These are phyloP conservation scores for Kregervanrija fluxuum DNA, from an alignment of 805 yeast species.

Conservation along the genomic window DNA sequence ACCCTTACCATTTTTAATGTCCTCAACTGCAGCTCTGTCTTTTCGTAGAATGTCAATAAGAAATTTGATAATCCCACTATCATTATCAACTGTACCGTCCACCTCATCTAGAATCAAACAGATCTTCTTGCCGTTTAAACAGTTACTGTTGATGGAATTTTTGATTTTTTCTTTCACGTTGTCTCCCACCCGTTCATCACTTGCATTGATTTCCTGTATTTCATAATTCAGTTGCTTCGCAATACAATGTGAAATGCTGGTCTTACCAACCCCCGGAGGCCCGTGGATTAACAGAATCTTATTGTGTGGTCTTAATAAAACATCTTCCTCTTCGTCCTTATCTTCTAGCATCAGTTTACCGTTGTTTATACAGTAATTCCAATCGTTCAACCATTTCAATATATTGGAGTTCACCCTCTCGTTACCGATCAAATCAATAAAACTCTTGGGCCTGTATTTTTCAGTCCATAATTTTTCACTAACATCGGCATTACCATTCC, in stretches of 20 bases:
- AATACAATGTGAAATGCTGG: constrained; percentile 78
- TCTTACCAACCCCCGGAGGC: constrained; percentile 91
- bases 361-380: constrained; percentile 48
- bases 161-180: constrained; percentile 45
- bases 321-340: constrained; percentile 30
- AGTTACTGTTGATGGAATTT: constrained; percentile 59
- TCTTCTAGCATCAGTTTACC: constrained; percentile 5
- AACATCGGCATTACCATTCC: background rate
- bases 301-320: constrained; percentile 49
- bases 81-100: constrained; percentile 58
- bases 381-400: constrained; percentile 56
- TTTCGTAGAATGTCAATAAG: constrained; percentile 49
- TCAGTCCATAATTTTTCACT: constrained; percentile 41
- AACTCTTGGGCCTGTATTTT: constrained; percentile 59
- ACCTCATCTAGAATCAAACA: constrained; percentile 86
- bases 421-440: constrained; percentile 62
- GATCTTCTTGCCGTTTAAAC: constrained; percentile 66
- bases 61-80: constrained; percentile 52
- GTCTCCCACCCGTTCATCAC: constrained; percentile 61
- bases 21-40: constrained; percentile 48
- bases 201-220: constrained; percentile 79
- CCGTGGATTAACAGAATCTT: constrained; percentile 77
- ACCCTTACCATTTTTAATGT: constrained; percentile 17
- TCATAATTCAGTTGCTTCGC: constrained; percentile 79
- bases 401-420: constrained; percentile 55